Conservation (phyloP, 2,329 filamentous ascomycete genomes). For the Sporothrix globosa region DNA sequence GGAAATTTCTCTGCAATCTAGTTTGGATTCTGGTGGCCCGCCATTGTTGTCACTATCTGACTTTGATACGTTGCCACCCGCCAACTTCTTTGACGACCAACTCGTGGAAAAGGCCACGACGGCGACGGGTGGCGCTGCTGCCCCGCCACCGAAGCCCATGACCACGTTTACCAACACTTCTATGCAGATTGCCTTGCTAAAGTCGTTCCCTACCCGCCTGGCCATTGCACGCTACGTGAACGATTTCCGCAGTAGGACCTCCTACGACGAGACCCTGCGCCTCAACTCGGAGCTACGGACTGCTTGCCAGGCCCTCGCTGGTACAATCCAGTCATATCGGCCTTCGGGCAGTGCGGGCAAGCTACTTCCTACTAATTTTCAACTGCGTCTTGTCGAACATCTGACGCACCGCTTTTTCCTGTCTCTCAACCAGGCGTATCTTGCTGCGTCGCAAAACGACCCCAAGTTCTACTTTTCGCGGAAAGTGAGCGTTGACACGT, state of each 20-base stretch:
- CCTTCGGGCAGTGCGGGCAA: constrained; percentile 26
- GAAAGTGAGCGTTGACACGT: constrained; percentile 52
- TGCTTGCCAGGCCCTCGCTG: constrained; percentile 45
- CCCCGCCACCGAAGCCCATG: constrained; percentile 42
- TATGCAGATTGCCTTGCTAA: constrained; percentile 51
- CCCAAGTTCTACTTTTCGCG: constrained; percentile 58
- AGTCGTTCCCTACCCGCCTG: constrained; percentile 51
- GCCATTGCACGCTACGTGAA: constrained; percentile 53
- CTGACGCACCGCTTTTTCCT: constrained; percentile 54
- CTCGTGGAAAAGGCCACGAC: constrained; percentile 42
- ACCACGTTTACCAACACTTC: constrained; percentile 52
- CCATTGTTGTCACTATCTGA: constrained; percentile 50
- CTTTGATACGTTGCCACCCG: constrained; percentile 54
- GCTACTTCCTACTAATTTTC: constrained; percentile 44
- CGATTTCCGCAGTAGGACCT: constrained; percentile 48
- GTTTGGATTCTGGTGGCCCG: constrained; percentile 51
- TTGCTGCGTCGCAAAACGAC: constrained; percentile 50
- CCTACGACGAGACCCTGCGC: constrained; percentile 54
- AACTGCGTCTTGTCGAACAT: constrained; percentile 49
- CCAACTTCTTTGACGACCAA: constrained; percentile 56
- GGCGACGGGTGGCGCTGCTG: constrained; percentile 5
- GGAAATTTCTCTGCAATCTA: constrained; percentile 52
- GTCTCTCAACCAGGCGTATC: constrained; percentile 58
- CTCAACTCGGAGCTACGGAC: constrained; percentile 52
- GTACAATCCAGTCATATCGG: constrained; percentile 41